Evolutionary conservation across 2,329 filamentous ascomycete species (phyloP).

Genomic region (Phialophora expanda): DNA sequence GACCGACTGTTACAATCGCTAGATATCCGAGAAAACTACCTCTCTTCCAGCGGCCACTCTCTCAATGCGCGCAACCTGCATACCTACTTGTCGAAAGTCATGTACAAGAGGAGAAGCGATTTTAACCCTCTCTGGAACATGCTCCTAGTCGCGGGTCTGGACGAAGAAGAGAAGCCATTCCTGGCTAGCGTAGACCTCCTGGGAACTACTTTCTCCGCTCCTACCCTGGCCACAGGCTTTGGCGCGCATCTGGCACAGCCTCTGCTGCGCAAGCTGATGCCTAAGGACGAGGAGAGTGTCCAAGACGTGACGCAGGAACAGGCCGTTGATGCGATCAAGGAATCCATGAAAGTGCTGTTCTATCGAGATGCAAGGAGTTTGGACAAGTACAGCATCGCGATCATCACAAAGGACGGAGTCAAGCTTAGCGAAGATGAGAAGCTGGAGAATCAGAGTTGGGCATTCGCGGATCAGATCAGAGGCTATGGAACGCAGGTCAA

Average conservation of each 20-base stretch:
- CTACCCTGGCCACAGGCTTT: slow-evolving; percentile 90
- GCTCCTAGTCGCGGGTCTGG: slow-evolving; percentile 86
- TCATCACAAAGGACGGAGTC: slow-evolving; percentile 84
- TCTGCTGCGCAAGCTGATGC: slow-evolving; percentile 80
- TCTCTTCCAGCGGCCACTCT: slow-evolving; percentile 52
- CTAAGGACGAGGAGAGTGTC: slow-evolving; percentile 74
- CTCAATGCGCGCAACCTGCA: slow-evolving; percentile 94
- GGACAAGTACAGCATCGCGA: slow-evolving; percentile 87
- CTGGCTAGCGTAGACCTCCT: slow-evolving; percentile 89
- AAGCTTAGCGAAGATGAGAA: slow-evolving; percentile 82
- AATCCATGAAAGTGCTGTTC: slow-evolving; percentile 98
- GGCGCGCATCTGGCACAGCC: slow-evolving; percentile 92
- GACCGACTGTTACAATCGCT: slow-evolving; percentile 87
- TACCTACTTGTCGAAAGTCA: slow-evolving; percentile 92
- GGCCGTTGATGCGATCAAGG: slow-evolving; percentile 79
- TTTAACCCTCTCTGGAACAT: slow-evolving; percentile 99
- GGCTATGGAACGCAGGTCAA: slow-evolving; percentile 87
- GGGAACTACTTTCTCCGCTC: slow-evolving; percentile 86
- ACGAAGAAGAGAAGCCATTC: slow-evolving; percentile 80
- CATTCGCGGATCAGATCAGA: slow-evolving; percentile 91
- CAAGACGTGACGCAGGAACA: slow-evolving; percentile 74
- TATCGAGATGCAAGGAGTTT: slow-evolving; percentile 94
- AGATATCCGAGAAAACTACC: slow-evolving; percentile 87
- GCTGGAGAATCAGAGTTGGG: slow-evolving; percentile 96
- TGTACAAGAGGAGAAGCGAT: slow-evolving; percentile 92